These are phyloP conservation scores for Cercospora sp. DNA, from an alignment of 2,329 filamentous ascomycete species.

Conservation along the genomic window DNA sequence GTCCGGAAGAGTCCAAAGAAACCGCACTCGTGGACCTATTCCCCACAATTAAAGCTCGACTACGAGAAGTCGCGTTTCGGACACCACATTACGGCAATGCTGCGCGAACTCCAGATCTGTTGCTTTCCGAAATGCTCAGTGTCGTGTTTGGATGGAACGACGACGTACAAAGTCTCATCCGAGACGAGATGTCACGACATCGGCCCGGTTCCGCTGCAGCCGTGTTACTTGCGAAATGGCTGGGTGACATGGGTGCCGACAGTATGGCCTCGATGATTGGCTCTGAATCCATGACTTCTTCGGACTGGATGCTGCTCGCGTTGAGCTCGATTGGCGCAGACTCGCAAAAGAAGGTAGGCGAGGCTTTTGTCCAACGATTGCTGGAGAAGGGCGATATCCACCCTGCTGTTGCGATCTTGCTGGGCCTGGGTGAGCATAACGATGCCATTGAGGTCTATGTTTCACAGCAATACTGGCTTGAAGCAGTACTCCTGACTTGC, in stretches of 20 bases:
- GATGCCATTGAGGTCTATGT: slow-evolving; percentile 97
- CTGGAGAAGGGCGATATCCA: slow-evolving; percentile 89
- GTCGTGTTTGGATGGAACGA: slow-evolving; percentile 95
- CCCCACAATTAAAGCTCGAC: slow-evolving; percentile 75
- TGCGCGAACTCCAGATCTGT: slow-evolving; percentile 61
- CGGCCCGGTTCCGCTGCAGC: slow-evolving; percentile 70
- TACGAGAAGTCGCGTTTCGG: slow-evolving; percentile 81
- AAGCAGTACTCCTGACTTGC: slow-evolving; percentile 85
- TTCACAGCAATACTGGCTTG: slow-evolving; percentile 87
- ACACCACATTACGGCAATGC: slow-evolving; percentile 57
- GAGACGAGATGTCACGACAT: slow-evolving; percentile 79
- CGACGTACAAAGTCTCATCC: slow-evolving; percentile 76
- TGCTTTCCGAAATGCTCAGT: slow-evolving; percentile 85
- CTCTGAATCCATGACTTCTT: slow-evolving; percentile 83
- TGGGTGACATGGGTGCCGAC: slow-evolving; percentile 80
- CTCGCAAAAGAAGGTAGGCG: slow-evolving; percentile 85
- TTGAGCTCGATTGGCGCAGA: slow-evolving; percentile 76
- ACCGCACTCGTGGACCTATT: slow-evolving; percentile 71
- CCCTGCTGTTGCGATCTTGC: slow-evolving; percentile 85
- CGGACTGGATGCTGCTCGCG: slow-evolving; percentile 96
- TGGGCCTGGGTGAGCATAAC: slow-evolving; percentile 87
- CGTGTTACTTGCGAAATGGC: slow-evolving; percentile 87
- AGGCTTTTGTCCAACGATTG: slow-evolving; percentile 85
- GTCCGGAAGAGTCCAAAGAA: slow-evolving; percentile 67
- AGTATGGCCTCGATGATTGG: slow-evolving; percentile 72